Percentiles rank a stretch among this genome's conserved stretches.
phyloP scores from a whole-genome alignment of 1,284 basidiomycete genomes.

The Agroathelia rolfsii region DNA sequence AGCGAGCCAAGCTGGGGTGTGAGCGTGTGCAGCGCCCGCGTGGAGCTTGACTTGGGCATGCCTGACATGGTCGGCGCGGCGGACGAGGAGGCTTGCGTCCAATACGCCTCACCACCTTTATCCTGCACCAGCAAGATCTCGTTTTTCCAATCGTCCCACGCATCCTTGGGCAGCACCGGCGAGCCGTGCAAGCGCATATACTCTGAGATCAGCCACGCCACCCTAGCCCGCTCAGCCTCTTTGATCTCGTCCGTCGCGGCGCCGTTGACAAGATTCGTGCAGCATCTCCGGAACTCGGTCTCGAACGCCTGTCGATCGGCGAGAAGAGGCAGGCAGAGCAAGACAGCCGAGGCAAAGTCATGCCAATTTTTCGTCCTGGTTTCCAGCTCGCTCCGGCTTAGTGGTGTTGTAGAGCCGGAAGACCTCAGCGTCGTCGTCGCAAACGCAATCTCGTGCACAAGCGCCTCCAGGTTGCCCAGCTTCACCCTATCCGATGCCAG shows the following conservation, averaged over 20 bases:
- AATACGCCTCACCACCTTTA: conserved; percentile 20
- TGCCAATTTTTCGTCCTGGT: conserved; percentile 33
- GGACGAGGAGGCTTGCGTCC: conserved; percentile 8
- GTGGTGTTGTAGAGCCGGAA: conserved; percentile 2
- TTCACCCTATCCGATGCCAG: conserved; percentile 35
- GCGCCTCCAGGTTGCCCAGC: conserved; percentile 64
- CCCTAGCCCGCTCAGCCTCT: conserved; percentile 32
- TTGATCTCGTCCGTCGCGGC: conserved; percentile 32
- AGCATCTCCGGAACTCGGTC: conserved; percentile 56
- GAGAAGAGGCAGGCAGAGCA: conserved; percentile 49
- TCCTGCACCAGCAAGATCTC: conserved; percentile 42
- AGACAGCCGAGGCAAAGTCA: conserved; percentile 47
- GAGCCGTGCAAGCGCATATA: conserved; percentile 49
- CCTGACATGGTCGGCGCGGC: conserved; percentile 16
- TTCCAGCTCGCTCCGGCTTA: conserved; percentile 8
- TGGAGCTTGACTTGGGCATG: conserved; percentile 38
- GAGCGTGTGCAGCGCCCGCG: conserved; percentile 38
- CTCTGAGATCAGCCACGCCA: conserved; percentile 54
- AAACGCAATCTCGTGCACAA: conserved; percentile 72
- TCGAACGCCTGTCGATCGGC: conserved; percentile 52
- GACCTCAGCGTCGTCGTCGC: conserved; percentile 47
- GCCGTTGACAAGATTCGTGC: conserved; percentile 51
- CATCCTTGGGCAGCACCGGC: conserved; percentile 37
- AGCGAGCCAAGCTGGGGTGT: conserved; percentile 31
- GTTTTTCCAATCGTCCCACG: conserved; percentile 50